Evolutionary conservation across 2,329 filamentous ascomycete genomes (phyloP).

Genomic region (Tricladium varicosporioides): DNA sequence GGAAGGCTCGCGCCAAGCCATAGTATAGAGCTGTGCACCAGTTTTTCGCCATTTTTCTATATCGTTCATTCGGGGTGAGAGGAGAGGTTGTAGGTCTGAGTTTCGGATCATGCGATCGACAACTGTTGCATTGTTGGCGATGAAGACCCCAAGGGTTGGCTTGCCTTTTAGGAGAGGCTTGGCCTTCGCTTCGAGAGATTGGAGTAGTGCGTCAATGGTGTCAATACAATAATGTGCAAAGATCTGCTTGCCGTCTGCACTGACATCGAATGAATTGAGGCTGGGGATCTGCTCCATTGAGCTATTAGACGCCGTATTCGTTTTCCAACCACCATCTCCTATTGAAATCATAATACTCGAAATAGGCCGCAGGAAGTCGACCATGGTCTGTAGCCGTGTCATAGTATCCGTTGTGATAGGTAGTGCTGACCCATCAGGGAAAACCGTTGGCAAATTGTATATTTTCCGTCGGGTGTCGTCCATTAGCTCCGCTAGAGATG

Average conservation of each 20-base stretch:
- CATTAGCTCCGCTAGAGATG: conserved; percentile 76
- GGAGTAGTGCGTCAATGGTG: conserved; percentile 78
- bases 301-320: conserved; percentile 50
- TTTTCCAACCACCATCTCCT: conserved; percentile 88
- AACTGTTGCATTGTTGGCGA: conserved; percentile 83
- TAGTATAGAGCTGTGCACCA: conserved; percentile 75
- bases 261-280: conserved; percentile 78
- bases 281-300: conserved; percentile 65
- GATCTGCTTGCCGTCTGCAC: conserved; percentile 82
- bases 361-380: conserved; percentile 80
- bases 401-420: conserved; percentile 82
- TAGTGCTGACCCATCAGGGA: conserved; percentile 74
- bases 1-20: conserved; percentile 85
- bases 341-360: conserved; percentile 89
- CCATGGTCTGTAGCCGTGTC: conserved; percentile 81
- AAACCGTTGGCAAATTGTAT: conserved; percentile 62
- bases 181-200: conserved; percentile 71
- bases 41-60: conserved; percentile 88
- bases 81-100: conserved; percentile 72
- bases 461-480: conserved; percentile 78
- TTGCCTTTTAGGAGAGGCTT: conserved; percentile 73
- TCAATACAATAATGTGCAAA: conserved; percentile 89
- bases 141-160: conserved; percentile 78
- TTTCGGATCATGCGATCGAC: conserved; percentile 80
- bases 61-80: conserved; percentile 63